These are phyloP conservation scores for Pythium scleroteichum DNA, from an alignment of 352 stramenopile genomes.

Conservation along the genomic window DNA sequence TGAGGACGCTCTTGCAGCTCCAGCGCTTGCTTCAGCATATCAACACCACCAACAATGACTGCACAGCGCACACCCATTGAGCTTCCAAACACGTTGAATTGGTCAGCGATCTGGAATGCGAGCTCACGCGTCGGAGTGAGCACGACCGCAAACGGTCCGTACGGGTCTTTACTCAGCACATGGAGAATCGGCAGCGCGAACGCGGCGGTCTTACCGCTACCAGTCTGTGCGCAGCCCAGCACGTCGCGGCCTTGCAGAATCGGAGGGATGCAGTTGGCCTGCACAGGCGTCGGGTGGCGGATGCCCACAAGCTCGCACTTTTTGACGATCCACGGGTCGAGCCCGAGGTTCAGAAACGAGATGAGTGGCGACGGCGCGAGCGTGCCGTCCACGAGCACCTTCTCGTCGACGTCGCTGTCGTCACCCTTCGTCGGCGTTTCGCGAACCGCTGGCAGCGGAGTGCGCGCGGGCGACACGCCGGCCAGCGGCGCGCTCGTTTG, in stretches of 20 bases:
- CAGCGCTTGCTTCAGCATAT: conserved; percentile 93
- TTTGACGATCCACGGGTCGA: conserved; percentile 88
- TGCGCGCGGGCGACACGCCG: background rate
- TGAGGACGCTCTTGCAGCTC: conserved; percentile 92
- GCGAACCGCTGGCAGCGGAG: conserved; percentile 9
- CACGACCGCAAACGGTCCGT: conserved; percentile 95
- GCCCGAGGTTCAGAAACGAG: conserved; percentile 82
- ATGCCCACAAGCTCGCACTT: conserved; percentile 86
- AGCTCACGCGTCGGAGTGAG: conserved; percentile 97
- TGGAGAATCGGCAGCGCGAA: conserved; percentile 99
- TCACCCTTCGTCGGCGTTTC: background rate
- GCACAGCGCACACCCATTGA: conserved; percentile 86
- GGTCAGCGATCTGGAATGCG: conserved; percentile 98
- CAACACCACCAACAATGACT: conserved; percentile 95
- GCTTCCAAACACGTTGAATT: conserved; percentile 96
- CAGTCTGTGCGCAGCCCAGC: conserved; percentile 92
- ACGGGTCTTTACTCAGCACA: conserved; percentile 90
- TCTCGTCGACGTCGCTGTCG: conserved; percentile 30
- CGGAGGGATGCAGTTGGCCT: conserved; percentile 90
- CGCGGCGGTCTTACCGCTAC: conserved; percentile 97
- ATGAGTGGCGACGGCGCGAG: conserved; percentile 48
- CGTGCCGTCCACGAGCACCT: conserved; percentile 42
- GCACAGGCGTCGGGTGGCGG: conserved; percentile 85
- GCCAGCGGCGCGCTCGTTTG: conserved; percentile 10
- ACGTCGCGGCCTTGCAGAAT: conserved; percentile 91